Evolutionary conservation across 2,329 filamentous ascomycete species (phyloP), one percentile per base, ranked within the genome.

Genomic region (Sporothrix sp.): DNA sequence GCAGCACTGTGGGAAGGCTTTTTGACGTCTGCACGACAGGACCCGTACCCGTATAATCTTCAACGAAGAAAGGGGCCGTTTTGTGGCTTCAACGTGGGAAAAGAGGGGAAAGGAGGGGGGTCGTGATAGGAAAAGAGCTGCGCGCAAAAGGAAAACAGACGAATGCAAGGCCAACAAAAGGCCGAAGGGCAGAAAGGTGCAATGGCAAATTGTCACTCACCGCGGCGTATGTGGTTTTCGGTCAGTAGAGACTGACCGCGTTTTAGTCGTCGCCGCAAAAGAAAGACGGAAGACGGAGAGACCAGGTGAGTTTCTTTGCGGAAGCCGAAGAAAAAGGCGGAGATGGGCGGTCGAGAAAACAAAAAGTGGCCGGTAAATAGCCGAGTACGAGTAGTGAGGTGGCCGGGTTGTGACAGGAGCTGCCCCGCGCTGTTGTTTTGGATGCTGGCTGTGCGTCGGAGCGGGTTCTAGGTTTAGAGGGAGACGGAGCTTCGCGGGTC

Each of bases 1-100:
- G 14, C 10, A 28, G 18, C 20, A 13, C 10, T 39, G 6, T 23
- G 36, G 18, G 10, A 27, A 50, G 30, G 27, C 38, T 33, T 32
- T 14, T 23, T 16, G 10, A 14, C 43, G 27, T 23, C 7, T 47
- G 8, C n/a, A 21, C 49, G 50, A 49, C 44, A 45, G 43, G 46
- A 16, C 27, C 35, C 25, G 54, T 56, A 50, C 52, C 54, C 54
- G 55, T 57, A 52, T 57, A 54, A 58, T 58, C 55, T 54, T 53
- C 56, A 46, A 35, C 39, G 43, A 49, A 37, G 25, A 38, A 36
- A 32, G 46, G 39, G 40, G 20, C n/a, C 8, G 46, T 52, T 52
- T 48, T 33, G 52, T 36, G 40, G 21, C n/a, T 23, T 27, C 7
- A 30, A 20, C 9, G 35, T 37, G 44, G 32, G 32, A 20, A 46